Evolutionary conservation across 164 flowering plant species (phyloP), one percentile per base, ranked within the genome.

Genomic region (Paratinospora sagittata): DNA sequence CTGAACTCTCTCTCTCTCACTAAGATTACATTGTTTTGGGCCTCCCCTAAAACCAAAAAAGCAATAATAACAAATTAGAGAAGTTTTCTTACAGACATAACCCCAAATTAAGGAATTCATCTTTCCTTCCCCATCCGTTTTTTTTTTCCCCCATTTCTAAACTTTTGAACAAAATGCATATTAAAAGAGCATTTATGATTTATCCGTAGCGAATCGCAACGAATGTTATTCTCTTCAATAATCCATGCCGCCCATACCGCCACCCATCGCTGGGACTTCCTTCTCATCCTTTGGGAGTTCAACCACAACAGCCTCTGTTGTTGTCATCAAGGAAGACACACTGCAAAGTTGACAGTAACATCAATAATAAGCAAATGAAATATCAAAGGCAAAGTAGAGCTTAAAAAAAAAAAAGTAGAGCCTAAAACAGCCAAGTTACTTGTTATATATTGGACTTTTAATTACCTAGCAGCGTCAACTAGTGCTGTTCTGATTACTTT

Each of bases 401-500:
- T n/a, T n/a, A n/a, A n/a, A n/a, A n/a, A n/a, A n/a, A 47, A 13
- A 17, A 0, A 0, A 12, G n/a, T 17, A 7, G 43, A 39, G 55
- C 3, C 55, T 41, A 43, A 26, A 17, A 65, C 23, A 11, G 23
- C 2, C 26, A 36, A 36, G 1, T 4, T 17, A n/a, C 21, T 8
- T 65, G 1, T 33, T 3, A 12, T 6, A 65, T 10, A 36, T 16
- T 6, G 47, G 14, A n/a, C 27, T 4, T 13, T 9, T 14, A 5
- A 45, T 78, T 83, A 89, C 98, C 98, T 94, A 21, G 98, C 98
- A 55, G 99, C 96, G 81, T 95, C 99, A 47, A 88, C 90, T 83
- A 95, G 78, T 0, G 99, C 99, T n/a, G 97, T 95, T 77, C 99
- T 92, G 55, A 95, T 95, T 9, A 95, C 98, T 79, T 95, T 95